phyloP scores from a whole-genome alignment of 2,329 filamentous ascomycete genomes.

The Fusarium redolens region DNA sequence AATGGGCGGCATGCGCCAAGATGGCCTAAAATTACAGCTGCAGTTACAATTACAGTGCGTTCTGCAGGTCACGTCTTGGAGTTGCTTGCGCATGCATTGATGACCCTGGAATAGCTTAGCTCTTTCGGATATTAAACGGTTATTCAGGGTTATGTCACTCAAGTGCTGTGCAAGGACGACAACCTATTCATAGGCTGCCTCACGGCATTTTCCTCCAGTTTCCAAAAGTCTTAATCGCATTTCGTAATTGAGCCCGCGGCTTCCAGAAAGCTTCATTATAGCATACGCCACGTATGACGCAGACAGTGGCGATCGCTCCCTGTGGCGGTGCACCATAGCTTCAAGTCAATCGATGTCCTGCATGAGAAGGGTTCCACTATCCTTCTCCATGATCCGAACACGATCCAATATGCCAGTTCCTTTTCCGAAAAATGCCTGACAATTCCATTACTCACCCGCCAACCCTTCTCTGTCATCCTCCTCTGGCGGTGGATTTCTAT shows the following conservation, averaged over 20 bases:
- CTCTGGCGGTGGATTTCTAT: conserved; percentile 44
- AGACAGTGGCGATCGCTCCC: not conserved
- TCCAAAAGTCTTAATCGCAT: not conserved
- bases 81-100: conserved; percentile 5
- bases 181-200: conserved; percentile 13
- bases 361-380: not conserved
- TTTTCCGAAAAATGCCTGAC: not conserved
- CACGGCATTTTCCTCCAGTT: not conserved
- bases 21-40: not conserved
- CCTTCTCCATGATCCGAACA: not conserved
- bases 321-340: conserved; percentile 14
- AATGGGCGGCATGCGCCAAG: conserved; percentile 19
- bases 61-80: conserved; percentile 8
- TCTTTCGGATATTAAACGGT: not conserved
- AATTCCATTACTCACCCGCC: not conserved
- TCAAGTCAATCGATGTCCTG: not conserved
- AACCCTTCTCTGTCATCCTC: conserved; percentile 36
- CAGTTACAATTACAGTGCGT: not conserved
- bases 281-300: conserved; percentile 34
- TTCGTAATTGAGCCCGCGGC: not conserved
- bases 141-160: not conserved
- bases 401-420: not conserved
- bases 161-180: not conserved
- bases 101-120: conserved; percentile 5
- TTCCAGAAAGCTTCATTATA: not conserved